Base-by-base conservation (phyloP, 352 stramenopile species). In the Globisporangium okanoganense region DNA sequence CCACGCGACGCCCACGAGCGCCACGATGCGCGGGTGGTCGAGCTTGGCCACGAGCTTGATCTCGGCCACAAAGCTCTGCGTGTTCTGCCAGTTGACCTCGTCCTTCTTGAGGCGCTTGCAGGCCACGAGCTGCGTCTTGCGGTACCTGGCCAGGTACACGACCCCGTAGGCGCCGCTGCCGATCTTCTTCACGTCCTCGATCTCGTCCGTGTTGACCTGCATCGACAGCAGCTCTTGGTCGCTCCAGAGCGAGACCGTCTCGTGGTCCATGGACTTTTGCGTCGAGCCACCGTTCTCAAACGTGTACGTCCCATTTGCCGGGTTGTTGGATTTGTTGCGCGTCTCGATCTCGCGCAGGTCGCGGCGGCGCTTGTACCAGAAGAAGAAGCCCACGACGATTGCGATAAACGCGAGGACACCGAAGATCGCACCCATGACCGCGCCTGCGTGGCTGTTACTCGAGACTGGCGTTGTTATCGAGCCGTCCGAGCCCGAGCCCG, bases 1-100 rank as follows among this genome's bases (percentile, higher is more conserved):
- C 77, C 77, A 89, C 10, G 74, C 70, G 24, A 81, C 78, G n/a
- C 77, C 79, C 16, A 89, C 47, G 27, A 87, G 66, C n/a, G 44
- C 49, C 9, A 89, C 79, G 13, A 87, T 52, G 3, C 69, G 78
- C 33, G 75, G 73, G 31, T 85, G 79, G 38, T 81, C 67, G 27
- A 89, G 62, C 38, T 72, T 72, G 13, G 74, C 58, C 3, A 71
- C 70, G 33, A 87, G 50, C 33, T 86, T 82, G 53, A 89, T 86
- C 64, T 89, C 79, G 2, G 68, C 56, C 35, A 89, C 67, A 22
- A 89, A 82, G 6, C 40, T 65, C 31, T 82, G 69, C 0, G 75
- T 78, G 55, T 73, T 78, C 54, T 84, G 61, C 10, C 58, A 71
- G 3, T 65, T 76, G 4, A 67, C 57, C 22, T 85, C 63, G 33